Evolutionary conservation across 2,329 filamentous ascomycete species (phyloP).

Genomic region (Geosmithia flava): DNA sequence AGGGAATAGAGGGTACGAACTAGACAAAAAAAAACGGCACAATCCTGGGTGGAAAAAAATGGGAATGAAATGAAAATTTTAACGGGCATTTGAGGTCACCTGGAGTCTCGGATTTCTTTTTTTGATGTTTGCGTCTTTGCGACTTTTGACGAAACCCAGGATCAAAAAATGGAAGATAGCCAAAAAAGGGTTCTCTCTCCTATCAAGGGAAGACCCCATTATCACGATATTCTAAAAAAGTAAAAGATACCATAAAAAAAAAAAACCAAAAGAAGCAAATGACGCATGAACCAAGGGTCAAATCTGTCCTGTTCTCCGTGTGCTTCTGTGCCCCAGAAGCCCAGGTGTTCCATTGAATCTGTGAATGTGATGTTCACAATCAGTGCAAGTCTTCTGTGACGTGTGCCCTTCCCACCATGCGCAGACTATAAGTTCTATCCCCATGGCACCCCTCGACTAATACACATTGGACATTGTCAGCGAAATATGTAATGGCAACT

Average conservation of each 20-base stretch:
- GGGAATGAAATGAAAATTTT: constrained; percentile 3
- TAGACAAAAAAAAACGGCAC: neutral
- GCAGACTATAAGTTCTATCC: too few relatives aligned
- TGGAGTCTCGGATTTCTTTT: constrained; percentile 7
- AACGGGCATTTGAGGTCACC: constrained; percentile 4
- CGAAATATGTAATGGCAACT: too few relatives aligned
- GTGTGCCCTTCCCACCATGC: too few relatives aligned
- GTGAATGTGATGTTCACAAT: too few relatives aligned
- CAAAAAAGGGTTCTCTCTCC: too few relatives aligned
- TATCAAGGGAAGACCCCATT: too few relatives aligned
- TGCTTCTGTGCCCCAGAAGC: neutral
- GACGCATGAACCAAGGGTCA: neutral
- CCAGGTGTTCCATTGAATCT: neutral
- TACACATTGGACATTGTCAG: too few relatives aligned
- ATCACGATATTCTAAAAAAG: neutral
- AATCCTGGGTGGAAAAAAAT: neutral
- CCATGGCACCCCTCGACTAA: too few relatives aligned
- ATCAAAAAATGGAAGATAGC: constrained; percentile 2
- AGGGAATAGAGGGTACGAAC: neutral
- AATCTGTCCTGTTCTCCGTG: neutral
- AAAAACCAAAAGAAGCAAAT: neutral
- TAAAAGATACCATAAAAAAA: neutral
- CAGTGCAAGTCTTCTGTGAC: too few relatives aligned
- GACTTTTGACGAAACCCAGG: neutral
- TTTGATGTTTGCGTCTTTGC: constrained; percentile 4